Evolutionary conservation across 805 yeast species (phyloP).

Genomic region (Phaffomyces opuntiae): DNA sequence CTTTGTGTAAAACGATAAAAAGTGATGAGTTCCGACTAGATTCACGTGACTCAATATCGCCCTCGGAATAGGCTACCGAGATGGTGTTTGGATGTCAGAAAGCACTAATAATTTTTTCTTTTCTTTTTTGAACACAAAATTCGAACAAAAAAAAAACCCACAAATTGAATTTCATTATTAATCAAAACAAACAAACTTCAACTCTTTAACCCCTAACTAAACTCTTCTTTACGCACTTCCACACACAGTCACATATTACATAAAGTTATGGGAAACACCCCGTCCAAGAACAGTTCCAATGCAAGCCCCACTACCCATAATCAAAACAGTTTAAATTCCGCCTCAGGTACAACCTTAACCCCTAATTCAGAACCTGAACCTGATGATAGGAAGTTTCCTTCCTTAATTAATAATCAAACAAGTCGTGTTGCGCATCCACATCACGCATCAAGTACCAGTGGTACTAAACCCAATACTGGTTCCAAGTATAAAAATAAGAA

Average conservation of each 20-base stretch:
- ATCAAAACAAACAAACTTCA: too few species aligned
- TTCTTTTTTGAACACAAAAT: too few species aligned
- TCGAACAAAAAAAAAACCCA: too few species aligned
- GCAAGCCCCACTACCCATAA: constrained; percentile 30
- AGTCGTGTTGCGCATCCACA: constrained; percentile 1
- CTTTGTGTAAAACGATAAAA: not conserved
- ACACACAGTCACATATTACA: too few species aligned
- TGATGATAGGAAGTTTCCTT: constrained; percentile 41
- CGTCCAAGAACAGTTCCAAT: constrained; percentile 35
- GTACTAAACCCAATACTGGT: constrained; percentile 1
- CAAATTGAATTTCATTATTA: too few species aligned
- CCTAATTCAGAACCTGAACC: constrained; percentile 36
- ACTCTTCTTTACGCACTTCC: too few species aligned
- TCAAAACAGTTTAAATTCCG: constrained; percentile 23
- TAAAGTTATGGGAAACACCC: constrained; percentile 54
- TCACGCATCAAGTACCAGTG: not conserved
- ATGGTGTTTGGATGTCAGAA: too few species aligned
- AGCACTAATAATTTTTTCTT: too few species aligned
- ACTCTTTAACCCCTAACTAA: too few species aligned
- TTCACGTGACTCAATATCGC: too few species aligned
- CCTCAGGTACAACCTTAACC: constrained; percentile 19
- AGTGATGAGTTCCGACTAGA: too few species aligned
- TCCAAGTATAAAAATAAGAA: constrained; percentile 16
- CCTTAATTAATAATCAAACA: constrained; percentile 23
- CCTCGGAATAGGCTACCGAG: too few species aligned